Conservation (phyloP, 192 early-diverging fungal genomes). For the Coemansia sp. region DNA sequence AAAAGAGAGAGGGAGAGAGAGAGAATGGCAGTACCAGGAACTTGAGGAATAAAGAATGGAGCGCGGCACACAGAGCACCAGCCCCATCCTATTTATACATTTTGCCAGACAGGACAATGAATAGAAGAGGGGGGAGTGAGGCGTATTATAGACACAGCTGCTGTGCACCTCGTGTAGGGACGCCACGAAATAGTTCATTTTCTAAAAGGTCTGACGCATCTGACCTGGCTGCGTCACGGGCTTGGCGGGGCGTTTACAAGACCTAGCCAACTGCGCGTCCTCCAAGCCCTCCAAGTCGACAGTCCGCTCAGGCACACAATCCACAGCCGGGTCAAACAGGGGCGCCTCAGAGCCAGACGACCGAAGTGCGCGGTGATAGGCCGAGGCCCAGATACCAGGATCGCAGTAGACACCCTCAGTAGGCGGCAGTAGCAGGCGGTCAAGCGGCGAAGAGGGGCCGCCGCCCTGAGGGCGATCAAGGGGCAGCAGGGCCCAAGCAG, state of each 20-base stretch:
- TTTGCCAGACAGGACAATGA: no score
- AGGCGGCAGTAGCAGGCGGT: slow-evolving; percentile 24
- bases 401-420: slow-evolving; percentile 8
- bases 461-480: not conserved
- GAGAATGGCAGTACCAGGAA: no score
- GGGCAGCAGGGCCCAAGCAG: slow-evolving; percentile 21
- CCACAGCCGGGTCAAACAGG: not conserved
- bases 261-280: not conserved
- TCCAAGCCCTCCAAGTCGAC: slow-evolving; percentile 8
- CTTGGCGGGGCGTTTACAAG: not conserved
- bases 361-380: slow-evolving; percentile 4
- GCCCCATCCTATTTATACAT: no score
- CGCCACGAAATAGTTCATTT: no score
- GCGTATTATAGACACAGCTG: not conserved
- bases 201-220: not conserved
- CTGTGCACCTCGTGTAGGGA: not conserved
- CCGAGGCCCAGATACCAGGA: slow-evolving; percentile 20
- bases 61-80: no score
- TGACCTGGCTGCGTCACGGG: not conserved
- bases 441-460: not conserved
- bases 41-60: no score
- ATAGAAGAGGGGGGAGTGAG: no score
- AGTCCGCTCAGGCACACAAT: not conserved
- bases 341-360: not conserved
- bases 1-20: no score